Base-by-base conservation (phyloP, 1,284 basidiomycete genomes). In the Papiliotrema laurentii region DNA sequence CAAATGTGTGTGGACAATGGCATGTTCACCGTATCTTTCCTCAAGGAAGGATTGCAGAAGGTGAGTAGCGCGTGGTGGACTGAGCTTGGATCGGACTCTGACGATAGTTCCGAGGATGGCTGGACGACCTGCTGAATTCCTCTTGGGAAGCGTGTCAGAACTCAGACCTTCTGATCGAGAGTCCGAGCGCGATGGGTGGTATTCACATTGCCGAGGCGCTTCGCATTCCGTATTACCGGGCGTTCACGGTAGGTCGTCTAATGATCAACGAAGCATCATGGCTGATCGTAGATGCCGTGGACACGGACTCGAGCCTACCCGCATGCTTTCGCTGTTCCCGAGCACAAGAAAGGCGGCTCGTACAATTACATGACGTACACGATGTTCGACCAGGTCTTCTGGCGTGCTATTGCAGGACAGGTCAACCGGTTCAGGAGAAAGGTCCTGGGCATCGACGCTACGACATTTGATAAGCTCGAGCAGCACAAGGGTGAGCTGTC, bases 121-220 rank as follows among this genome's bases (percentile, higher is more conserved):
- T 97, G 45, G 94, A 97, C 66, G 94, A 97, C 65, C 79, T 98
- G 4, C 80, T 98, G 30, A 85, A 84, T 67, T 91, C 90, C 0
- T 87, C 91, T 1, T 97, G 91, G 90, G 83, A 90, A 51, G 93
- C 92, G 4, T 98, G 96, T 67, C 89, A 94, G 75, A 85, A 83
- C 19, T 91, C 90, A 0, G 93, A 98, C 68, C 81, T 97, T 24
- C 79, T 98, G 43, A 80, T 98, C 47, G 94, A 98, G 75, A 90
- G 87, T 63, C 94, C 94, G 0, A 92, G 88, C 66, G 91, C 94
- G 5, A 97, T 97, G 86, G 91, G 86, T n/a, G 94, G 94, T n/a
- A 87, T 89, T 53, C 94, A 98, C 63, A 91, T 98, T 46, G 94
- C 94, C 16, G 94, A 98, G 69, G 91, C 89, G 1, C 77, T 98